These are phyloP conservation scores for Moelleriella libera DNA, from an alignment of 2,329 filamentous ascomycete genomes.

Conservation along the genomic window DNA sequence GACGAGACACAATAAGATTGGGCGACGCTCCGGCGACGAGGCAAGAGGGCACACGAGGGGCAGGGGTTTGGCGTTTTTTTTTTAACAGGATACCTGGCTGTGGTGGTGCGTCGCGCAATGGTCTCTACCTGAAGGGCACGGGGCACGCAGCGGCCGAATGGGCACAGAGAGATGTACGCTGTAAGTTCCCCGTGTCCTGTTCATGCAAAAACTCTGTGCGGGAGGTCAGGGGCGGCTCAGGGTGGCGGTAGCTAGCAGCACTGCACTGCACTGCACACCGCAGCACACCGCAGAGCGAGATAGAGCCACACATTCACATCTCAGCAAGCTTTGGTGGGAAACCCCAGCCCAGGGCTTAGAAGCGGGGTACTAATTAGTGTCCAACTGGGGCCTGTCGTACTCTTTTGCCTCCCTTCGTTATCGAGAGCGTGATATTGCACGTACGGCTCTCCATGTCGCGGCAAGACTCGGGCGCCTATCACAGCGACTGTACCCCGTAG, in stretches of 20 bases:
- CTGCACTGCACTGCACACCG: too few species aligned
- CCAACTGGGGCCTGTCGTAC: too few species aligned
- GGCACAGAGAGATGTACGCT: too few species aligned
- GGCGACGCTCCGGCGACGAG: constrained; percentile 2
- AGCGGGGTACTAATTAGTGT: background rate
- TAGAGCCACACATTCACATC: too few species aligned
- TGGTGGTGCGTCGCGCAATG: background rate
- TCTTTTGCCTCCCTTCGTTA: too few species aligned
- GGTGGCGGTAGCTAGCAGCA: too few species aligned
- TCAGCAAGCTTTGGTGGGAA: background rate
- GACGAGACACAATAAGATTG: background rate
- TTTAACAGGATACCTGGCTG: background rate
- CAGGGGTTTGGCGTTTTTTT: constrained; percentile 1
- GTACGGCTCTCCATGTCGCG: too few species aligned
- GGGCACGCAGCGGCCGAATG: background rate
- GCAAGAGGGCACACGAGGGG: constrained; percentile 3
- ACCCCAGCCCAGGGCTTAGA: background rate
- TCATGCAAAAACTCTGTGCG: background rate
- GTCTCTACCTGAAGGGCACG: constrained; percentile 2
- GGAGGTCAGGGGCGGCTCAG: background rate
- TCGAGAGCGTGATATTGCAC: too few species aligned
- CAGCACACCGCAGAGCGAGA: too few species aligned
- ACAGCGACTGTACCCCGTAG: too few species aligned
- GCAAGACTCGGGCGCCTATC: too few species aligned
- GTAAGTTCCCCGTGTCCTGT: background rate